phyloP scores from a whole-genome alignment of 2,329 filamentous ascomycete species.

The Aspergillus sp. region DNA sequence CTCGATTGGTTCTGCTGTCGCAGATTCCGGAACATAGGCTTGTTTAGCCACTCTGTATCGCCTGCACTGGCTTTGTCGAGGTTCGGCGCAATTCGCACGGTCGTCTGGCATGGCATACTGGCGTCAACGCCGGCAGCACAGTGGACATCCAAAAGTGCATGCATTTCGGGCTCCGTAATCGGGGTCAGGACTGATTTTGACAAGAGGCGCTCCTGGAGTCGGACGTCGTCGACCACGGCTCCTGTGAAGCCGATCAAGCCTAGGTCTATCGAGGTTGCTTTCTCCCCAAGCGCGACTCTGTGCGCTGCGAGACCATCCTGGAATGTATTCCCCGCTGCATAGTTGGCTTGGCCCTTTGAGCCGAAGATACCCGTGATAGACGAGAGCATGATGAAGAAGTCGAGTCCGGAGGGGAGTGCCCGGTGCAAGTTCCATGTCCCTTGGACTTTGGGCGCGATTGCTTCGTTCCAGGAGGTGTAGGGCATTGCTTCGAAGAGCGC shows the following conservation, averaged over 20 bases:
- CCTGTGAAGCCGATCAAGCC: background rate
- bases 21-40: background rate
- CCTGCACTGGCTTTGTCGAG: background rate
- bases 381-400: slow-evolving; percentile 45
- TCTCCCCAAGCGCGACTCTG: background rate
- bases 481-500: background rate
- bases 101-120: background rate
- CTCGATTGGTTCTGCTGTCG: background rate
- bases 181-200: background rate
- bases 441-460: slow-evolving; percentile 37
- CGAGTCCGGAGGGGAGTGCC: slow-evolving; percentile 27
- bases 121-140: background rate
- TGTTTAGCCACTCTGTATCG: background rate
- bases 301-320: slow-evolving; percentile 18
- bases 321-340: slow-evolving; percentile 42
- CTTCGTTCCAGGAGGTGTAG: background rate
- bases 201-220: background rate
- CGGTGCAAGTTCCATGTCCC: slow-evolving; percentile 35
- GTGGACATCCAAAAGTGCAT: background rate
- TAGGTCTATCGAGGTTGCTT: slow-evolving; percentile 4
- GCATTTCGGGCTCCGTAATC: background rate
- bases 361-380: slow-evolving; percentile 47
- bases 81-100: background rate
- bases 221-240: background rate
- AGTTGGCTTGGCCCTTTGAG: slow-evolving; percentile 48